These are phyloP conservation scores for Cyclotella atomus DNA, from an alignment of 108 stramenopile genomes.

Conservation along the genomic window DNA sequence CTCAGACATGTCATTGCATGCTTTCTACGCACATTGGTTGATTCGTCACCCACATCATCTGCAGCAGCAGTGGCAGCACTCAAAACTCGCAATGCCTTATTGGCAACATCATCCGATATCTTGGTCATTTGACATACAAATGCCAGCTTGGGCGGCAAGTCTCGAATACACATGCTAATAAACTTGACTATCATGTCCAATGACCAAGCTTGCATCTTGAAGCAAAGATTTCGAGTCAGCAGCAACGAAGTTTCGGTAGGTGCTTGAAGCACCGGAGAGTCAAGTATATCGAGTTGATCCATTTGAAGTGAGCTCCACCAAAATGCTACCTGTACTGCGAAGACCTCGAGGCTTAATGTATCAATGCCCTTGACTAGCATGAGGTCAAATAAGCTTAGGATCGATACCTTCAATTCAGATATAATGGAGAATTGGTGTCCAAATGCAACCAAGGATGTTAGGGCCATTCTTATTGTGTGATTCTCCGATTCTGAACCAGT, in stretches of 20 bases:
- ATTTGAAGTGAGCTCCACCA: conserved; percentile 34
- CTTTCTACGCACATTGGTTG: not conserved
- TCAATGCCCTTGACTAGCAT: conserved; percentile 38
- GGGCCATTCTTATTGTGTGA: not conserved
- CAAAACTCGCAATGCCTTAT: conserved; percentile 24
- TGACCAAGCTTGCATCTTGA: conserved; percentile 20
- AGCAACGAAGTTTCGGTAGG: conserved; percentile 30
- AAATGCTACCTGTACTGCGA: conserved; percentile 34
- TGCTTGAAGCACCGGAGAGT: conserved; percentile 21
- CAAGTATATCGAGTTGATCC: conserved; percentile 4
- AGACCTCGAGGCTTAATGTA: conserved; percentile 32
- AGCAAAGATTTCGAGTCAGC: conserved; percentile 21
- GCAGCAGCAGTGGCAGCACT: not conserved
- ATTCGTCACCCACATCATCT: not conserved
- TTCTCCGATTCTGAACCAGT: not conserved
- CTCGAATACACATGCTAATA: conserved; percentile 22
- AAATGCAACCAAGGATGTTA: conserved; percentile 25
- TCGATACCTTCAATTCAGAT: conserved; percentile 33
- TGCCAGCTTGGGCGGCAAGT: conserved; percentile 33
- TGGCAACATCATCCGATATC: conserved; percentile 43
- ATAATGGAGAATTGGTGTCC: conserved; percentile 22
- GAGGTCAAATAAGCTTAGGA: conserved; percentile 27
- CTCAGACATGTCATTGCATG: conserved; percentile 14
- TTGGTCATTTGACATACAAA: conserved; percentile 34
- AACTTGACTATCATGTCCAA: conserved; percentile 5